Evolutionary conservation across 208 protist genomes (phyloP).

Genomic region (Leishmania mexicana): DNA sequence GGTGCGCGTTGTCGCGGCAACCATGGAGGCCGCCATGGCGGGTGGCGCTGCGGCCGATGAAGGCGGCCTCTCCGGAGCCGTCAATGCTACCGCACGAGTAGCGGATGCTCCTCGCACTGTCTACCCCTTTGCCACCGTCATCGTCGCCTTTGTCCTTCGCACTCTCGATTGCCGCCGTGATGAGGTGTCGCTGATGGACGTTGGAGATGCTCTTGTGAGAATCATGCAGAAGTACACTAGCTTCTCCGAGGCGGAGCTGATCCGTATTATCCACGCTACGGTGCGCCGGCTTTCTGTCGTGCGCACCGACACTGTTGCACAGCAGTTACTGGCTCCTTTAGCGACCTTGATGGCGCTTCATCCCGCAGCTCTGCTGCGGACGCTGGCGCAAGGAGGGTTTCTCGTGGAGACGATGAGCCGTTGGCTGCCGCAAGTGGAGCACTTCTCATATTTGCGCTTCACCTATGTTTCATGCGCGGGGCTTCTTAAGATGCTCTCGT

Average conservation of each 20-base stretch:
- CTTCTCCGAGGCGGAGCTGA: constrained; percentile 45
- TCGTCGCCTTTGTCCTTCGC: constrained; percentile 47
- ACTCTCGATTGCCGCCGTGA: constrained; percentile 29
- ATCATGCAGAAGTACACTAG: constrained; percentile 39
- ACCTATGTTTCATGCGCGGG: constrained; percentile 43
- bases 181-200: constrained; percentile 55
- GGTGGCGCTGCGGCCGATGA: neutral
- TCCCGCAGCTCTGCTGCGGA: constrained; percentile 42
- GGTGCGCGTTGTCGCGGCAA: constrained; percentile 22
- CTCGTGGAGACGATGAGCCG: constrained; percentile 41
- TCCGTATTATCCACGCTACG: constrained; percentile 35
- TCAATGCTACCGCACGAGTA: neutral
- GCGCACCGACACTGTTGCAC: constrained; percentile 45
- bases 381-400: constrained; percentile 35
- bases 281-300: constrained; percentile 42
- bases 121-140: constrained; percentile 47
- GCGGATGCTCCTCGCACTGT: constrained; percentile 19
- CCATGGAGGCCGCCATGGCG: constrained; percentile 14
- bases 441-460: constrained; percentile 29
- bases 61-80: neutral
- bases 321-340: constrained; percentile 61
- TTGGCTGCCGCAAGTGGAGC: constrained; percentile 51
- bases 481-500: constrained; percentile 39
- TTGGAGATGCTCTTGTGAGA: constrained; percentile 45
- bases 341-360: constrained; percentile 51